A percentile compares a stretch with the other conserved stretches of the same genome.
Evolutionary conservation across 768 basidiomycete genomes (phyloP).

Genomic region (Coprinopsis sp.): DNA sequence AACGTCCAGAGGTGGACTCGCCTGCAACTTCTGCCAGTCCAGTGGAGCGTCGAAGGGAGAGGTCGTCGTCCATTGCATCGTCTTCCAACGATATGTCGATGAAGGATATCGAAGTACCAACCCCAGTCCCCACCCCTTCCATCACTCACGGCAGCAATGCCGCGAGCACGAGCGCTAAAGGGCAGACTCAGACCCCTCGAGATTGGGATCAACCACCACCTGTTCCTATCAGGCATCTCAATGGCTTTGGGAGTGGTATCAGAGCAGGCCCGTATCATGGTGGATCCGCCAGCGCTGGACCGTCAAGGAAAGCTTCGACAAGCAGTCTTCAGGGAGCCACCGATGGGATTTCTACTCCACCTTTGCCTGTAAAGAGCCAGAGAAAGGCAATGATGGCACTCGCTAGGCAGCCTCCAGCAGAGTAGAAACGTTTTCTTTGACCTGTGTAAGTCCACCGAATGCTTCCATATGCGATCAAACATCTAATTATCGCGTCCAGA

Average conservation of each 20-base stretch:
- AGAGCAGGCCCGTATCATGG: neutral
- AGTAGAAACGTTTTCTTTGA: too few relatives aligned
- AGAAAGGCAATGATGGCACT: neutral
- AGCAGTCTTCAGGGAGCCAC: neutral
- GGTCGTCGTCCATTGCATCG: slow-evolving; percentile 5
- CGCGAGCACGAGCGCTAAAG: neutral
- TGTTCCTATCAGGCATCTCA: neutral
- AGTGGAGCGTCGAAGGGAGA: neutral
- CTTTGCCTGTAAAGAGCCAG: neutral
- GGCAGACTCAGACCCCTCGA: neutral
- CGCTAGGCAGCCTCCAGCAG: too few relatives aligned
- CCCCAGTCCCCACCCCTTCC: neutral
- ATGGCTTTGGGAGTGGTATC: neutral
- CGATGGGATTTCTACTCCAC: neutral
- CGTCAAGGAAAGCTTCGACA: neutral
- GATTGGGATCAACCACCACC: neutral
- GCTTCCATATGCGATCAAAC: too few relatives aligned
- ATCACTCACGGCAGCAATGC: neutral
- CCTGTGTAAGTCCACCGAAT: too few relatives aligned
- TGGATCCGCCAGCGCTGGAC: neutral
- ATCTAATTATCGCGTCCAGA: too few relatives aligned
- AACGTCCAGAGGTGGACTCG: neutral
- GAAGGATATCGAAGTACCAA: neutral
- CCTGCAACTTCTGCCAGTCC: neutral
- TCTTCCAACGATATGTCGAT: slow-evolving; percentile 5